Conservation (phyloP, 345 rosid species). For the Linum tenue region DNA sequence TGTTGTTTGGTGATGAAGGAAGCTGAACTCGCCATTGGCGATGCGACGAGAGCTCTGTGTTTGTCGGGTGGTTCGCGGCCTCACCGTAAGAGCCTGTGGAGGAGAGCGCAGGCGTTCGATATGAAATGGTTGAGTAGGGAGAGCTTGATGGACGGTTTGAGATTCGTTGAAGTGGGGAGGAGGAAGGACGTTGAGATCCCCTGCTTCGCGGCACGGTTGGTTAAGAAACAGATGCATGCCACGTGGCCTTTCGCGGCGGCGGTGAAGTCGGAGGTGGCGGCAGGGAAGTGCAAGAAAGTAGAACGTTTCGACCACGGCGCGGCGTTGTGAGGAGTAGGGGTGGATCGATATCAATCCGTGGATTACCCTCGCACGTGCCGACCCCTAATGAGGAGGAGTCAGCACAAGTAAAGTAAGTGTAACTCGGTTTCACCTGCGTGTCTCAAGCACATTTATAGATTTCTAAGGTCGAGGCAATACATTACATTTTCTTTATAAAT, state of each 20-base stretch:
- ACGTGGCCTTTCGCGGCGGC: constrained; percentile 35
- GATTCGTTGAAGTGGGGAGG: constrained; percentile 33
- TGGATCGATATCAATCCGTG: no score
- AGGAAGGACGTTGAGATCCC: constrained; percentile 35
- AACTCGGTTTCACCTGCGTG: no score
- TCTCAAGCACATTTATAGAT: no score
- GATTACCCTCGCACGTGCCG: no score
- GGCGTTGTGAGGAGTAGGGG: no score
- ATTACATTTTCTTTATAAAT: no score
- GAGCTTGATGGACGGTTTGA: constrained; percentile 71
- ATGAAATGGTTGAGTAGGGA: constrained; percentile 53
- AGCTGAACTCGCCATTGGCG: constrained; percentile 57
- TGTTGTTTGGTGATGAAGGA: constrained; percentile 47
- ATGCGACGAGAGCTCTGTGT: constrained; percentile 67
- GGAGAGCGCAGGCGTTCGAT: constrained; percentile 84
- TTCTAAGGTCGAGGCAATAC: no score
- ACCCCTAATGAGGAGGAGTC: no score
- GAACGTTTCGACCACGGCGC: neutral
- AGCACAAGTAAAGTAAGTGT: no score
- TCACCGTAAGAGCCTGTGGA: constrained; percentile 78
- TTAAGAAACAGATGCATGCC: constrained; percentile 54
- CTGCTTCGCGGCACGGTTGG: constrained; percentile 50
- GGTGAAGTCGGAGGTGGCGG: neutral
- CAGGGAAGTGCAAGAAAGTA: constrained; percentile 14
- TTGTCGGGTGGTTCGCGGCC: constrained; percentile 30